Conservation (phyloP, 768 basidiomycete genomes). For the Panaeolus papilionaceus region DNA sequence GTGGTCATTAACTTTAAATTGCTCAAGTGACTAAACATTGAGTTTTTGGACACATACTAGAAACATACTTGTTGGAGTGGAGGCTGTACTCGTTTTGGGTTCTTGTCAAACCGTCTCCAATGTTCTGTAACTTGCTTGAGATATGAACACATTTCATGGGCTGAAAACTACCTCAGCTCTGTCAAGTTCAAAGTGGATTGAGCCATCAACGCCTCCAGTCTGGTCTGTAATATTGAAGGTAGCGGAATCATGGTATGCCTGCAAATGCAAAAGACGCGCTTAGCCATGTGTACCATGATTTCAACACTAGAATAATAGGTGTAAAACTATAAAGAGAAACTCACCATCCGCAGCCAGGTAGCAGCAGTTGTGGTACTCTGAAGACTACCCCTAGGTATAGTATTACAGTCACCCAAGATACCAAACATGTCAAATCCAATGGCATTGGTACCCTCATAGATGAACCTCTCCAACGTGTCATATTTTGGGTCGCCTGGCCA, state of each 20-base stretch:
- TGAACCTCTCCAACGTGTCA: background rate
- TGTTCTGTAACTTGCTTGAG: conserved; percentile 40
- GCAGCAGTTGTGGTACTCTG: background rate
- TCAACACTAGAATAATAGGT: too few relatives aligned
- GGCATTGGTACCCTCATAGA: background rate
- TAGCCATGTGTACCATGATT: too few relatives aligned
- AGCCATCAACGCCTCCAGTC: conserved; percentile 55
- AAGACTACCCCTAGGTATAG: background rate
- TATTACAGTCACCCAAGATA: background rate
- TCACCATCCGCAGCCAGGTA: background rate
- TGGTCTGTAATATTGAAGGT: conserved; percentile 50
- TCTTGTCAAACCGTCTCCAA: conserved; percentile 51
- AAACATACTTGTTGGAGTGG: conserved; percentile 50
- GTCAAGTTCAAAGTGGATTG: conserved; percentile 52
- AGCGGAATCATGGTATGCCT: conserved; percentile 59
- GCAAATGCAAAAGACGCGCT: background rate
- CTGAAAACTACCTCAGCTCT: conserved; percentile 40
- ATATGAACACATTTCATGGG: background rate
- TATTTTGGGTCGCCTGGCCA: background rate
- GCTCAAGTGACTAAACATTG: background rate
- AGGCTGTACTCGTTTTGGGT: conserved; percentile 47
- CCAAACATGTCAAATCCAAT: background rate
- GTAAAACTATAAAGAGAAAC: too few relatives aligned
- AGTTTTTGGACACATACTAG: conserved; percentile 35
- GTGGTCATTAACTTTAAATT: background rate